Percentiles rank a stretch among this genome's conserved stretches.
Conservation (phyloP, 345 rosid genomes). For the Pelargonium nanum region DNA sequence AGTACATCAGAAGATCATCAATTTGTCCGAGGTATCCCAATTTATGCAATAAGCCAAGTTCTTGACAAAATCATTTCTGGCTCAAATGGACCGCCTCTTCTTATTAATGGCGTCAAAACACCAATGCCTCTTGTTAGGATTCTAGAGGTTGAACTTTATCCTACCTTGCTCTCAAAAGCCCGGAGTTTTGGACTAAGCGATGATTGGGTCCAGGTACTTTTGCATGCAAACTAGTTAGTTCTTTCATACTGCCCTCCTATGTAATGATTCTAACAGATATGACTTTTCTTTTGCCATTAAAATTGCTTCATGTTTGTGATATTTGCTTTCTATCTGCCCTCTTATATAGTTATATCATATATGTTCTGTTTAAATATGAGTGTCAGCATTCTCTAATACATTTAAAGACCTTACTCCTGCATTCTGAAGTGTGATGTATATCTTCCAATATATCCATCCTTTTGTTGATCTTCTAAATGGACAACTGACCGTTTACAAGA, state of each 20-base stretch:
- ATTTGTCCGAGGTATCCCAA: constrained; percentile 80
- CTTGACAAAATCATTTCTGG: constrained; percentile 64
- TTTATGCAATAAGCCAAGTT: constrained; percentile 58
- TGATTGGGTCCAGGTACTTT: constrained; percentile 69
- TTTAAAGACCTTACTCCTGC: too few relatives aligned
- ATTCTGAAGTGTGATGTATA: too few relatives aligned
- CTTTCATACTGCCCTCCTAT: not conserved
- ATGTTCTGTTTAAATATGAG: too few relatives aligned
- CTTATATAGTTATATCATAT: too few relatives aligned
- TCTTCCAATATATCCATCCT: too few relatives aligned
- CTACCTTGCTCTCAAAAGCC: constrained; percentile 87
- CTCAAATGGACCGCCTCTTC: constrained; percentile 59
- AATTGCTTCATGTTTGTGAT: too few relatives aligned
- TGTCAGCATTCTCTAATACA: too few relatives aligned
- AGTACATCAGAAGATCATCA: constrained; percentile 84
- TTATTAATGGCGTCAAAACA: constrained; percentile 73
- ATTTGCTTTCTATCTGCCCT: too few relatives aligned
- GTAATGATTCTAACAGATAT: not conserved
- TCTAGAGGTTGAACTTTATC: constrained; percentile 85
- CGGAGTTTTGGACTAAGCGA: constrained; percentile 81
- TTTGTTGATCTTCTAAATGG: too few relatives aligned
- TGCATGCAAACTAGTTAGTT: constrained; percentile 9
- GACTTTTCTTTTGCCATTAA: too few relatives aligned
- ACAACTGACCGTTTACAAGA: too few relatives aligned
- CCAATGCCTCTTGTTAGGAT: constrained; percentile 84